phyloP scores from a whole-genome alignment of 139 green algal genomes.

The Ettlia oleoabundans region DNA sequence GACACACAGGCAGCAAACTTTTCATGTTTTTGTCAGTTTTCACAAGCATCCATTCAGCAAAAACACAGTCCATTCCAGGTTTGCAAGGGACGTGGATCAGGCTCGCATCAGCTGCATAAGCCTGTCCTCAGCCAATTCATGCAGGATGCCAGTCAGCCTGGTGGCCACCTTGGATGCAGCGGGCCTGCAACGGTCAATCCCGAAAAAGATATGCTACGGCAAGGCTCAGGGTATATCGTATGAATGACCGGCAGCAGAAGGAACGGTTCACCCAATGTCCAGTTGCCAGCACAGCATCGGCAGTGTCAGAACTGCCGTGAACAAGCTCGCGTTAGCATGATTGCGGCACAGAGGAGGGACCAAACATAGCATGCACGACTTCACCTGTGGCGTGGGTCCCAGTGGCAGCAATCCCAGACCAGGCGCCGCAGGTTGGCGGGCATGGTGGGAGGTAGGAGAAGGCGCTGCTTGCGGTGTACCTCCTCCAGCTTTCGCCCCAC shows the following conservation, averaged over 20 bases:
- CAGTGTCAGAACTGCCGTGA: not conserved
- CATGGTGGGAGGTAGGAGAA: constrained; percentile 8
- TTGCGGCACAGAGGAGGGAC: not conserved
- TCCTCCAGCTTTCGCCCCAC: constrained; percentile 18
- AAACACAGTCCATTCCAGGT: not conserved
- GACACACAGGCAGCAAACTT: not conserved
- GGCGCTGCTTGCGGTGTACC: not conserved
- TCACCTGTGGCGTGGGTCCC: constrained; percentile 8
- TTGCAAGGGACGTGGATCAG: too few species aligned
- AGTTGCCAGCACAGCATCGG: not conserved
- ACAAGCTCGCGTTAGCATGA: not conserved
- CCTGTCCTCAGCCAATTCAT: not conserved
- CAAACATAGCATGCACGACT: not conserved
- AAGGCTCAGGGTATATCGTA: too few species aligned
- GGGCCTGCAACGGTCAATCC: too few species aligned
- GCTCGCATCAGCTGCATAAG: not conserved
- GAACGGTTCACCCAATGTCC: too few species aligned
- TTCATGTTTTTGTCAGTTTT: not conserved
- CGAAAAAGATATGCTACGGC: too few species aligned
- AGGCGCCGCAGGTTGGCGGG: not conserved
- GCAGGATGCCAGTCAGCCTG: not conserved
- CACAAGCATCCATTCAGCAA: not conserved
- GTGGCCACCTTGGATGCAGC: not conserved
- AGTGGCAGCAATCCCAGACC: constrained; percentile 25
- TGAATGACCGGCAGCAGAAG: too few species aligned